Evolutionary conservation across 176 grass and related monocot genomes (phyloP).

Genomic region (Otatea glauca): DNA sequence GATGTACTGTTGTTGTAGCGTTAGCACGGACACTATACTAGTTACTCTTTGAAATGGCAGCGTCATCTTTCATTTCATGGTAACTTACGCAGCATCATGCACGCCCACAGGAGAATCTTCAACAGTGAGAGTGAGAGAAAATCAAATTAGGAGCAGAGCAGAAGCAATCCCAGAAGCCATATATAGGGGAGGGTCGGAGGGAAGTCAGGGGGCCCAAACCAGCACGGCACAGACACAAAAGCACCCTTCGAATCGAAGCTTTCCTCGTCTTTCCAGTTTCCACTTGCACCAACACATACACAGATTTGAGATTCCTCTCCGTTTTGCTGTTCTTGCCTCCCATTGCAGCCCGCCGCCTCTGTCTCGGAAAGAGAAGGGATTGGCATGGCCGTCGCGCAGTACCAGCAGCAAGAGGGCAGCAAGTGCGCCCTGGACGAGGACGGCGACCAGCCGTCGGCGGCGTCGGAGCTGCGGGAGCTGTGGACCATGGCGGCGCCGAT

Average conservation of each 20-base stretch:
- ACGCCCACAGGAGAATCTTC: too few species aligned
- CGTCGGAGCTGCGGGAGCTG: conserved; percentile 66
- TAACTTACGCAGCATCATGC: not conserved
- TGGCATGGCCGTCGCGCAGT: conserved; percentile 43
- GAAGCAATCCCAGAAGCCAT: not conserved
- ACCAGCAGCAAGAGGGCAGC: not conserved
- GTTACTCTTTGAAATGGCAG: not conserved
- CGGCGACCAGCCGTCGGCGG: conserved; percentile 40
- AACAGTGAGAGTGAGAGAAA: too few species aligned
- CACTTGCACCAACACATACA: not conserved
- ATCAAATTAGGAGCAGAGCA: too few species aligned
- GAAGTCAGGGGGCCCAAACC: too few species aligned
- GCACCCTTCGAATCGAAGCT: not conserved
- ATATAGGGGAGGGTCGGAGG: not conserved
- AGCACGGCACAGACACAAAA: not conserved
- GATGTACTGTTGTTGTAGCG: too few species aligned
- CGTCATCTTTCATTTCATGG: not conserved
- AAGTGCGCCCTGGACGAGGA: not conserved
- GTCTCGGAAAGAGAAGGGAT: not conserved
- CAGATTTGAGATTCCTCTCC: not conserved
- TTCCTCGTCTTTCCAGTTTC: not conserved
- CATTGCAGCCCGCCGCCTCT: not conserved
- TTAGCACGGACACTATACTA: too few species aligned
- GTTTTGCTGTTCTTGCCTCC: not conserved
- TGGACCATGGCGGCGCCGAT: conserved; percentile 84